phyloP scores from a whole-genome alignment of 768 basidiomycete species.

The Tephrocybe sp. region DNA sequence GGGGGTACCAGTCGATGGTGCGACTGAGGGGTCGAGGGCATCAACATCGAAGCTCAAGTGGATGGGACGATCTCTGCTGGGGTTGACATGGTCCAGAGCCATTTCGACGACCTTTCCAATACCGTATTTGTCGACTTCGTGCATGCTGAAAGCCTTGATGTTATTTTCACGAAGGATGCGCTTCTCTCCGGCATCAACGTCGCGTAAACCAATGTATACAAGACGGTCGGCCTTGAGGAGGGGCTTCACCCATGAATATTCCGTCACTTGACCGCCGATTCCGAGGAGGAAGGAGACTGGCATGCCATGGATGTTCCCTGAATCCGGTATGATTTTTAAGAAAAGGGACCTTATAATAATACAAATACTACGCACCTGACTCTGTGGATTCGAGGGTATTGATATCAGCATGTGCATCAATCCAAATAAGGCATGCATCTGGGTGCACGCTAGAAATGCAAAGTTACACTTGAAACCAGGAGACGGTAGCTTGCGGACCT shows the following conservation, averaged over 20 bases:
- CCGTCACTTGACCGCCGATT: slow-evolving; percentile 42
- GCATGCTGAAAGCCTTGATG: slow-evolving; percentile 91
- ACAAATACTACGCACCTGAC: slow-evolving; percentile 45
- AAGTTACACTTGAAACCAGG: background rate
- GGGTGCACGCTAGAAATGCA: slow-evolving; percentile 55
- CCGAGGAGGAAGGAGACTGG: slow-evolving; percentile 90
- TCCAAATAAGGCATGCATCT: slow-evolving; percentile 88
- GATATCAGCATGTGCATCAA: slow-evolving; percentile 97
- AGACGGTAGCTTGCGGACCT: slow-evolving; percentile 40
- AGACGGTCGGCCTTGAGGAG: slow-evolving; percentile 68
- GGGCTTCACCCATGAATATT: slow-evolving; percentile 56
- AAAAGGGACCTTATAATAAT: slow-evolving; percentile 1
- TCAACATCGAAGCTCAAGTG: slow-evolving; percentile 98
- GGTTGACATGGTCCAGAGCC: slow-evolving; percentile 94
- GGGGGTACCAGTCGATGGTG: slow-evolving; percentile 94
- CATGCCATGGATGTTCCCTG: slow-evolving; percentile 97
- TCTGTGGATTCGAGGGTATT: slow-evolving; percentile 84
- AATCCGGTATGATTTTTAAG: slow-evolving; percentile 1
- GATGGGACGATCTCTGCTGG: slow-evolving; percentile 76
- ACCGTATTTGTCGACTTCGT: slow-evolving; percentile 87
- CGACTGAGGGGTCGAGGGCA: slow-evolving; percentile 90
- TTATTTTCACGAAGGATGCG: slow-evolving; percentile 74
- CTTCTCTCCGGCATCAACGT: slow-evolving; percentile 88
- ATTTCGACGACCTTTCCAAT: slow-evolving; percentile 95
- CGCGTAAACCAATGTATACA: slow-evolving; percentile 97